Conservation (phyloP, 1,139 yeast genomes). For the Candida glucosophila region DNA sequence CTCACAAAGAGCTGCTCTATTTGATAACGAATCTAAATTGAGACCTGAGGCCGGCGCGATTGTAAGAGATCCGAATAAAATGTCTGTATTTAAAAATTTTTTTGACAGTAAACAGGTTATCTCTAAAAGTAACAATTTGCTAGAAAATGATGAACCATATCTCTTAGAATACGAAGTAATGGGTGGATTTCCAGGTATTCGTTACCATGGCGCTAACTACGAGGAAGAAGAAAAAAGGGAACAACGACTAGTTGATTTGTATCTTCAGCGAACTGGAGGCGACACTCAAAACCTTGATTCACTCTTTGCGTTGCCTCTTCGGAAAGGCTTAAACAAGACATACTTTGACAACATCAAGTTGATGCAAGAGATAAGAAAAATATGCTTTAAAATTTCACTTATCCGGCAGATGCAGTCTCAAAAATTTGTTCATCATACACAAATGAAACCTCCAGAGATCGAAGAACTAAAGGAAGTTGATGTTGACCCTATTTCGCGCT, state of each 20-base stretch:
- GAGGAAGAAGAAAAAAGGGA: conserved; percentile 42
- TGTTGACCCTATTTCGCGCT: conserved; percentile 68
- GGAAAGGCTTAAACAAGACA: conserved; percentile 53
- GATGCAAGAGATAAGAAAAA: conserved; percentile 81
- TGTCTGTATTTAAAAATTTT: conserved; percentile 46
- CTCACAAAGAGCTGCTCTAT: conserved; percentile 57
- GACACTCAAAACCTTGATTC: conserved; percentile 20
- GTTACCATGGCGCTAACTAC: conserved; percentile 42
- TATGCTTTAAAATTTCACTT: conserved; percentile 82
- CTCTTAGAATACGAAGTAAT: conserved; percentile 76
- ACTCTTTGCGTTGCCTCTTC: conserved; percentile 24
- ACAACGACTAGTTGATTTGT: conserved; percentile 33
- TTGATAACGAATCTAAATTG: conserved; percentile 46
- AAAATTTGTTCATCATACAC: conserved; percentile 66
- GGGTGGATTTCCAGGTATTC: conserved; percentile 70
- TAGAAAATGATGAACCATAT: conserved; percentile 59
- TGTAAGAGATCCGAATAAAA: conserved; percentile 48
- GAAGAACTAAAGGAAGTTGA: conserved; percentile 60
- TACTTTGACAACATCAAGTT: conserved; percentile 60
- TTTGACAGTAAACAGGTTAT: conserved; percentile 35
- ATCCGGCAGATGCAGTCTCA: conserved; percentile 90
- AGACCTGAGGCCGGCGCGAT: conserved; percentile 65
- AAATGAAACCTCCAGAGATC: conserved; percentile 61
- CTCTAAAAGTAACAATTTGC: conserved; percentile 34
- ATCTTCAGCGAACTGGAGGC: conserved; percentile 22